Evolutionary conservation across 2,329 filamentous ascomycete species (phyloP), one percentile per base, ranked within the genome.

Genomic region (Neonectria hederae): DNA sequence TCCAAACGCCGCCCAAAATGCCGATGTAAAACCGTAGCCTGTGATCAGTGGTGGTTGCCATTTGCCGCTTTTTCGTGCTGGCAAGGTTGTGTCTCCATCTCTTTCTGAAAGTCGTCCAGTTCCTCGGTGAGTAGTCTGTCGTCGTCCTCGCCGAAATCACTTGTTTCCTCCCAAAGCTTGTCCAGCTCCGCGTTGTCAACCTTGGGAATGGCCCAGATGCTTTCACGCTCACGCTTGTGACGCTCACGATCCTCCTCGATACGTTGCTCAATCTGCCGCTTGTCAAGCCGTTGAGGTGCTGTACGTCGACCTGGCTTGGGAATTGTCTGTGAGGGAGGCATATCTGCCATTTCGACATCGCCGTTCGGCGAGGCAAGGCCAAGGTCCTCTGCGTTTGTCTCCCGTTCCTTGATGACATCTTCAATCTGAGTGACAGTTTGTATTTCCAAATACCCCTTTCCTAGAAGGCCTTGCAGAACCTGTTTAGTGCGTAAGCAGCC

Each of bases 201-300:
- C 9, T 86, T 84, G 30, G 88, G 88, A 2, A 97, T 89, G 0
- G 94, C 93, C 96, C 97, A 99, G 67, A 97, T 97, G 72, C 90
- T 94, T 81, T 99, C 96, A 22, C 96, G 84, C 74, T 95, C 83
- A 46, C 95, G 84, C 83, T 99, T 99, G 79, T 99, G 97, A 46
- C 96, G 84, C 78, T 99, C 96, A 4, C 96, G 85, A 78, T 99
- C 96, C 80, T 99, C 97, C 73, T 99, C 97, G 67, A 99, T 97
- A 43, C 96, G 86, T 82, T 98, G 94, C 80, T 98, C 94, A 57
- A 97, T 92, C 80, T 97, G 92, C 60, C 91, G 87, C 80, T 95
- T 96, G 74, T 97, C 93, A 55, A 96, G 78, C 17, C 81, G 78
- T 28, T 80, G 78, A 5, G 76, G 73, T 62, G 67, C 76, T 49